A percentile compares a stretch with the other conserved stretches of the same genome.
phyloP scores from a whole-genome alignment of 768 basidiomycete genomes.

The Clitopilus passeckerianus region DNA sequence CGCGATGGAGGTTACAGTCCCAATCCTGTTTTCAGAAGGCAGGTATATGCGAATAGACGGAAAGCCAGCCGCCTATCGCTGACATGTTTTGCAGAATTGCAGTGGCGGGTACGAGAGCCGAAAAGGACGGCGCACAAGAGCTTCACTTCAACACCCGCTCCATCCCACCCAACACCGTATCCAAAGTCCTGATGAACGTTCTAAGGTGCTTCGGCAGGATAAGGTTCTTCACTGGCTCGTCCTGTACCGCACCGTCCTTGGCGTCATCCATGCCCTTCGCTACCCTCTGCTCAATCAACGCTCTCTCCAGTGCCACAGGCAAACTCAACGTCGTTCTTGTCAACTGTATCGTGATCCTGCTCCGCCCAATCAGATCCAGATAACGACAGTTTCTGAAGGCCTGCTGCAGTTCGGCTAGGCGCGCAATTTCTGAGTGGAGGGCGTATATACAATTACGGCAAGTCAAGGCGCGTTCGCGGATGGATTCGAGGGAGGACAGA shows the following conservation, averaged over 20 bases:
- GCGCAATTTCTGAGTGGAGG: slow-evolving; percentile 66
- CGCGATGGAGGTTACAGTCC: no score
- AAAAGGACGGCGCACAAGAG: neutral
- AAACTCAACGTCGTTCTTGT: slow-evolving; percentile 72
- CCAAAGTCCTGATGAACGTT: slow-evolving; percentile 55
- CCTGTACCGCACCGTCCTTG: no score
- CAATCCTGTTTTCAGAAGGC: no score
- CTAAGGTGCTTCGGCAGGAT: slow-evolving; percentile 58
- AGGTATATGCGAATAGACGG: no score
- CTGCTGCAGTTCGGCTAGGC: slow-evolving; percentile 78
- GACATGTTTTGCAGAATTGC: no score
- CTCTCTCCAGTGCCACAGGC: slow-evolving; percentile 69
- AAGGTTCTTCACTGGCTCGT: slow-evolving; percentile 10
- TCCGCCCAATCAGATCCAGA: slow-evolving; percentile 71
- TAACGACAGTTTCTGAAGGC: slow-evolving; percentile 73
- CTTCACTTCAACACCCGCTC: slow-evolving; percentile 45
- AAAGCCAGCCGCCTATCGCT: no score
- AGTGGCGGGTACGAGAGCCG: no score
- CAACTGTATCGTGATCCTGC: slow-evolving; percentile 71
- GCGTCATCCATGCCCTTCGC: slow-evolving; percentile 5
- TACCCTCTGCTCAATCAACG: slow-evolving; percentile 45
- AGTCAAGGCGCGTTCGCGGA: slow-evolving; percentile 72
- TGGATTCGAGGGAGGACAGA: slow-evolving; percentile 60
- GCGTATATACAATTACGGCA: slow-evolving; percentile 75
- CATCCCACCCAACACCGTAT: slow-evolving; percentile 61